A percentile compares a stretch with the other conserved stretches of the same genome.
Evolutionary conservation across 2,329 filamentous ascomycete species (phyloP).

Genomic region (Sordariomycetes sp.): DNA sequence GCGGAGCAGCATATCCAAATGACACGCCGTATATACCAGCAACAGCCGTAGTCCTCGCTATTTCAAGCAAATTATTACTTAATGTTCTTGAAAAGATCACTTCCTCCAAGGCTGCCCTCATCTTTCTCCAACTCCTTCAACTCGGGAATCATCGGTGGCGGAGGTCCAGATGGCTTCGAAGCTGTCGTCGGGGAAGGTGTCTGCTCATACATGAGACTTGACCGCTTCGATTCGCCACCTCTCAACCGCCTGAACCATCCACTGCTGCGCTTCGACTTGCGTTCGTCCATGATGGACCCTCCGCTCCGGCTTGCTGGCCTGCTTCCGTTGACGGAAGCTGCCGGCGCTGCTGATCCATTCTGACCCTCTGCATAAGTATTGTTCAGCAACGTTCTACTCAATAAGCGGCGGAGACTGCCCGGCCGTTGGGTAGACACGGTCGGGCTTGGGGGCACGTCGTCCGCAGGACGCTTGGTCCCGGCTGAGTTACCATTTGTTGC

Average conservation of each 20-base stretch:
- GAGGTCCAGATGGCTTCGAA: conserved; percentile 33
- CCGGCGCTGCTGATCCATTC: conserved; percentile 16
- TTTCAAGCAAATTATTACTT: conserved; percentile 27
- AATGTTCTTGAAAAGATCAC: conserved; percentile 50
- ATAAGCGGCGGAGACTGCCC: conserved; percentile 47
- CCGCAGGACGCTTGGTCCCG: conserved; percentile 39
- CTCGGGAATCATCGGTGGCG: conserved; percentile 54
- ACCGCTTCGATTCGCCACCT: conserved; percentile 26
- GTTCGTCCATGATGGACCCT: conserved; percentile 38
- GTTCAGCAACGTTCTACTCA: conserved; percentile 47
- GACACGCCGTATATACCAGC: neutral
- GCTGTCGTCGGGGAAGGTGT: conserved; percentile 11
- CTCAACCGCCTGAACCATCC: conserved; percentile 51
- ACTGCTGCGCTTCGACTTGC: conserved; percentile 45
- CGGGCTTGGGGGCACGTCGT: conserved; percentile 43
- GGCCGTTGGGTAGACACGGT: conserved; percentile 36
- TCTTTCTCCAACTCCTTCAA: conserved; percentile 42
- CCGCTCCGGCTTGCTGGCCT: conserved; percentile 43
- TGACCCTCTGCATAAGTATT: conserved; percentile 41
- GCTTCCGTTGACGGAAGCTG: conserved; percentile 15
- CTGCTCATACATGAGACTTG: conserved; percentile 31
- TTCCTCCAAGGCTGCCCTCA: conserved; percentile 33
- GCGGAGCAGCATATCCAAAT: no score
- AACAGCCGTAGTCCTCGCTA: no score
- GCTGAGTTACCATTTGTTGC: conserved; percentile 32